A percentile compares a stretch with the other conserved stretches of the same genome.
phyloP scores from a whole-genome alignment of 208 protist genomes.

The Entamoeba invadens region DNA sequence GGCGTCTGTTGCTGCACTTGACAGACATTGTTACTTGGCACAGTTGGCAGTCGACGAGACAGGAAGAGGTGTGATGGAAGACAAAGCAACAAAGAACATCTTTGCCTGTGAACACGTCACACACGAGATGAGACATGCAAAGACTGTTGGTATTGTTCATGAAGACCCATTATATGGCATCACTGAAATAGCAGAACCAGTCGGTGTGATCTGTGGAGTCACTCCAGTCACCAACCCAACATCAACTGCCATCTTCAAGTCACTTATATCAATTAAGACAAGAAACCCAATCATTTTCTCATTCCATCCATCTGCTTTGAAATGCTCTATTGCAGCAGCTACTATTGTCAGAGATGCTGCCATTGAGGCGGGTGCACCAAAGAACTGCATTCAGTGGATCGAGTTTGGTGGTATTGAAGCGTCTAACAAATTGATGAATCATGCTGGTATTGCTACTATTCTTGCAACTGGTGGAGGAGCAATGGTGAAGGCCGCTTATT shows the following conservation, averaged over 20 bases:
- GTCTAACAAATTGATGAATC: too few relatives aligned
- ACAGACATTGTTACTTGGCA: slow-evolving; percentile 6
- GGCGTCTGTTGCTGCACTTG: background rate
- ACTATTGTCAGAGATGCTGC: too few relatives aligned
- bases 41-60: slow-evolving; percentile 22
- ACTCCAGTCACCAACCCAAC: too few relatives aligned
- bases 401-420: too few relatives aligned
- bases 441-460: background rate
- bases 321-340: too few relatives aligned
- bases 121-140: background rate
- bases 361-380: slow-evolving; percentile 20
- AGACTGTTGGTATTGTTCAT: slow-evolving; percentile 29
- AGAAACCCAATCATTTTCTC: too few relatives aligned
- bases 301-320: too few relatives aligned
- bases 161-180: slow-evolving; percentile 8
- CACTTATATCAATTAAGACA: too few relatives aligned
- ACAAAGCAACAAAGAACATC: slow-evolving; percentile 35
- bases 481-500: slow-evolving; percentile 35
- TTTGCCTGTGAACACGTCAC: too few relatives aligned
- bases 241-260: too few relatives aligned
- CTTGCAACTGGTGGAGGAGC: slow-evolving; percentile 31
- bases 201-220: slow-evolving; percentile 30
- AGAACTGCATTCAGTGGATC: slow-evolving; percentile 18
- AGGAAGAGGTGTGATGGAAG: slow-evolving; percentile 32
- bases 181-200: slow-evolving; percentile 26